Evolutionary conservation across 31 red algal species (phyloP), one percentile per base, ranked within the genome.

Genomic region (Porphyra umbilicalis): DNA sequence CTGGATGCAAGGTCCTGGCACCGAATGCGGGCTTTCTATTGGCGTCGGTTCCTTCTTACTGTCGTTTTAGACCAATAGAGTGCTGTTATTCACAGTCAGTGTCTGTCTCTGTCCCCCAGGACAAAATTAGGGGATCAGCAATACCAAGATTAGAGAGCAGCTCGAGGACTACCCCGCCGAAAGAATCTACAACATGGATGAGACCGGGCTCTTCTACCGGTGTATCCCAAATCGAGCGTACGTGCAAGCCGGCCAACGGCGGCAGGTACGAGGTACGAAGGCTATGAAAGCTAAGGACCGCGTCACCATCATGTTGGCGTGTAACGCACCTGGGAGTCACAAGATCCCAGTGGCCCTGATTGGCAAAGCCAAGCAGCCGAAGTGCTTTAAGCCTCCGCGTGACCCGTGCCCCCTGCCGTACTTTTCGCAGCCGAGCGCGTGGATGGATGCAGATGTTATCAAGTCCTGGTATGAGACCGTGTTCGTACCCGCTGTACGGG

Each of bases 181-280:
- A 10, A 14, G 38, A 10, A 87, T 87, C 0, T 82, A 87, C 35
- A 87, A 87, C n/a, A n/a, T 36, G 35, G 79, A 87, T 33, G 85
- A 87, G 85, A 87, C 32, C 25, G 85, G 79, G 79, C 32, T 87
- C 20, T 30, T 87, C 0, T 87, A 83, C 4, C 8, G 82, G 34
- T 39, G 80, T 10, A 34, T 87, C 33, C 85, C 79, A 8, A 36
- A 71, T 31, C 18, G 46, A 30, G 16, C 79, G 13, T 87, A 87
- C 80, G 33, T 82, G 39, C 7, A 39, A 9, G 32, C 80, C 10
- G 85, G 82, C 35, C 35, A 81, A 11, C 40, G 79, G 79, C 80
- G 82, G 75, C n/a, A n/a, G 34, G 80, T 31, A 68, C 85, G 85
- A 10, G 79, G 85, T 10, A 38, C 38, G 7, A 87, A 87, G 80